A percentile compares a stretch with the other conserved stretches of the same genome.
These are phyloP conservation scores for Alliaria petiolata DNA, from an alignment of 345 rosid species.

Conservation along the genomic window DNA sequence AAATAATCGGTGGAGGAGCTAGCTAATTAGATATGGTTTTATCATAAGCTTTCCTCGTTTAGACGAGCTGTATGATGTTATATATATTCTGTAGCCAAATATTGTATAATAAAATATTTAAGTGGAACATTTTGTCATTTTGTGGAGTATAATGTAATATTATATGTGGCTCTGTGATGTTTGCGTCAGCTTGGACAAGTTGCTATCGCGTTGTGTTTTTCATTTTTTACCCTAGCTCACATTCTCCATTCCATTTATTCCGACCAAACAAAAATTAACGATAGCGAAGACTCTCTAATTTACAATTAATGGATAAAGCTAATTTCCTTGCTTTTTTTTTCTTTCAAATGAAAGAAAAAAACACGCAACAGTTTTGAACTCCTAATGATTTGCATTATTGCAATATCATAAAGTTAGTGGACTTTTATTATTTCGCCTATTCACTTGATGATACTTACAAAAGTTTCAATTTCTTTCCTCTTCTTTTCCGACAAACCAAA, in stretches of 20 bases:
- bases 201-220: background rate
- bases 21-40: background rate
- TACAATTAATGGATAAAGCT: background rate
- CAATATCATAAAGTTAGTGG: slow-evolving; percentile 13
- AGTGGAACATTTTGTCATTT: background rate
- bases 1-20: background rate
- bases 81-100: background rate
- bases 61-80: background rate
- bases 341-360: background rate
- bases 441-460: slow-evolving; percentile 13
- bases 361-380: background rate
- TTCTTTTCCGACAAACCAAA: slow-evolving; percentile 32
- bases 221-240: background rate
- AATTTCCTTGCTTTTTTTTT: background rate
- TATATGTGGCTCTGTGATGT: slow-evolving; percentile 17
- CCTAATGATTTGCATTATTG: slow-evolving; percentile 11
- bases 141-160: too few species aligned
- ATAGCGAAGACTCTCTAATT: background rate
- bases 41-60: background rate
- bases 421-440: slow-evolving; percentile 12
- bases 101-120: background rate
- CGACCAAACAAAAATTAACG: slow-evolving; percentile 6
- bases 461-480: background rate
- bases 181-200: slow-evolving; percentile 23
- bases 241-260: background rate